A percentile compares a stretch with the other conserved stretches of the same genome.
Evolutionary conservation across 148 eudicot species (phyloP).

Genomic region (Chenopodium suecicum): DNA sequence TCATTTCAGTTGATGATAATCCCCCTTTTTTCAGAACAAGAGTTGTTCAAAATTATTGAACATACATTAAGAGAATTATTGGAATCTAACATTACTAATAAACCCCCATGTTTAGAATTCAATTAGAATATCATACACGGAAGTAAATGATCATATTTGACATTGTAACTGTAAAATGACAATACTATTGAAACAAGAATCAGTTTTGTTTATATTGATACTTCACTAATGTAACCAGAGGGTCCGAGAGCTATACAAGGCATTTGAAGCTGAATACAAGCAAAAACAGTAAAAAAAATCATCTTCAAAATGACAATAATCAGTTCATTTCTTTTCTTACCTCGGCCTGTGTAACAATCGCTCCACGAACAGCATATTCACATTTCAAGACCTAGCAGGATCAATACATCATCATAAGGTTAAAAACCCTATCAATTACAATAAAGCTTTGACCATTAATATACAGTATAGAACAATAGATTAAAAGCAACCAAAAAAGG

Average conservation of each 20-base stretch:
- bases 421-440: not conserved
- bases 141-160: not conserved
- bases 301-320: not conserved
- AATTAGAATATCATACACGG: not conserved
- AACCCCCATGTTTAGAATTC: not conserved
- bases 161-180: too few relatives aligned
- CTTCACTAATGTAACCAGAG: too few relatives aligned
- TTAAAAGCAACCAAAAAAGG: not conserved
- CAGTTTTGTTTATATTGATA: too few relatives aligned
- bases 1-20: not conserved
- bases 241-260: too few relatives aligned
- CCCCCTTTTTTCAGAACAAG: not conserved
- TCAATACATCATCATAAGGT: not conserved
- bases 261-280: not conserved
- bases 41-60: not conserved
- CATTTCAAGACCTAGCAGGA: conserved; percentile 70
- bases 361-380: conserved; percentile 95
- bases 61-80: not conserved
- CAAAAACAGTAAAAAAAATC: not conserved
- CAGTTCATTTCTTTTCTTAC: conserved; percentile 17
- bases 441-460: not conserved
- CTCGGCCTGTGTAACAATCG: conserved; percentile 80
- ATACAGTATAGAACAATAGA: not conserved
- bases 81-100: not conserved
- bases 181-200: too few relatives aligned